phyloP scores from a whole-genome alignment of 768 basidiomycete genomes.

The Trametes meyenii region DNA sequence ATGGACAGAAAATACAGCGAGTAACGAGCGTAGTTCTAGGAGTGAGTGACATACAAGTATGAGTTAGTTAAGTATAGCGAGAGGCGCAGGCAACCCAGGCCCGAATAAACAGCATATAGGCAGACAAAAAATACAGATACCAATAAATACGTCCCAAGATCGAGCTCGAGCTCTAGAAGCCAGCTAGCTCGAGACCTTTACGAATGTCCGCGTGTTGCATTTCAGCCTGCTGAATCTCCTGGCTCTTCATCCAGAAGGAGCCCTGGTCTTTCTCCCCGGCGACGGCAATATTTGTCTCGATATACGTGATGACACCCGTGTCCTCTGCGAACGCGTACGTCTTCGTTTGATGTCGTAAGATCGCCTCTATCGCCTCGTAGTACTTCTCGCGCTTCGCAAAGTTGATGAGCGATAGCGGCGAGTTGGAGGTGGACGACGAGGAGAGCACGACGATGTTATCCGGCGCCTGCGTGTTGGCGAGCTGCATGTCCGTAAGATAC shows the following conservation, averaged over 20 bases:
- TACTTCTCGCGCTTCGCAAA: conserved; percentile 60
- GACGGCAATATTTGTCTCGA: conserved; percentile 46
- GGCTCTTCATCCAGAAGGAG: conserved; percentile 61
- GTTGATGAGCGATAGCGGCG: conserved; percentile 41
- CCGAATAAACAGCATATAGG: background rate
- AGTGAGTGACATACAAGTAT: conserved; percentile 6
- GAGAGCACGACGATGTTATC: conserved; percentile 37
- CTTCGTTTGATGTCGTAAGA: conserved; percentile 60
- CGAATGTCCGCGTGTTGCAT: conserved; percentile 64
- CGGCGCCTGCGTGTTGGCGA: conserved; percentile 52
- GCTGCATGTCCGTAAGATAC: conserved; percentile 63
- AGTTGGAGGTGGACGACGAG: conserved; percentile 13
- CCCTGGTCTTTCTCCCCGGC: conserved; percentile 46
- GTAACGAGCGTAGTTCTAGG: background rate
- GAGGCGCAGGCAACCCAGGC: conserved; percentile 10
- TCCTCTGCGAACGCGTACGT: conserved; percentile 52
- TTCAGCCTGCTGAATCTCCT: conserved; percentile 62
- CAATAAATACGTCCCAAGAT: conserved; percentile 14
- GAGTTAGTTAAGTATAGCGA: background rate
- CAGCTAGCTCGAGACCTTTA: conserved; percentile 68
- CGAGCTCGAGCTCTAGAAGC: conserved; percentile 46
- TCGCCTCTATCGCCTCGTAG: conserved; percentile 54
- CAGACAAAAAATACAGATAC: background rate
- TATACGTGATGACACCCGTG: conserved; percentile 49
- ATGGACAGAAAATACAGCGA: conserved; percentile 4